Base-by-base conservation (phyloP, 2,329 filamentous ascomycete species). In the Curvularia sp. region DNA sequence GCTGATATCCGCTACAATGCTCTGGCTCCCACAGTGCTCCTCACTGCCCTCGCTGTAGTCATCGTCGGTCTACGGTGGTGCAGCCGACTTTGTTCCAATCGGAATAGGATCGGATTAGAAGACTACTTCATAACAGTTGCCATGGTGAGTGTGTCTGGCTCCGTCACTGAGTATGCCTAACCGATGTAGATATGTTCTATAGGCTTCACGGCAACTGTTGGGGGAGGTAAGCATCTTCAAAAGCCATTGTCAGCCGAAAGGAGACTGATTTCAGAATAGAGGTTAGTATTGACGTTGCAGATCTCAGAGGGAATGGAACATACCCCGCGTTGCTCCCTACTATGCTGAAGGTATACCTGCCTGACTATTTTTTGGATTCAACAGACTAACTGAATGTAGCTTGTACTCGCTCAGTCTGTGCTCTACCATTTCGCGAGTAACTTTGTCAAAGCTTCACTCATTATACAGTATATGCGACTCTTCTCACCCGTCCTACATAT, bases 341-440 rank as follows among this genome's bases (percentile, higher is more conserved):
- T 1, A 68, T 69, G 59, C 55, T 55, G 9, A 55, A 50, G n/a
- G 46, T 51, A 50, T 4, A 13, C 3, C 0, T 46, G 2, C 12
- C 26, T 15, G 10, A 26, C 26, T 13, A 41, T 26, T 5, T 33
- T 4, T 15, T 13, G 10, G 31, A 10, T 13, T 33, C 3, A 26
- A n/a, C 20, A 42, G 38, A 22, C 51, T 57, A 31, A 62, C 33
- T 9, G n/a, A 9, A 5, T 9, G 5, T 20, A 76, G 74, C 66
- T 76, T 49, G 57, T 75, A 18, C 70, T 74, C 50, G 63, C 67
- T 8, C 68, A 72, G 41, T 70, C 67, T 15, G 62, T 74, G 26
- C 49, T 75, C 53, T 77, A 74, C 58, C 70, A 74, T n/a, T 55
- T 71, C 28, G 58, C 67, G 7, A 68, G 71, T 49, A 75, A 76